These are phyloP conservation scores for Paraurostyla sp. DNA, from an alignment of 73 alveolate genomes.

Conservation along the genomic window DNA sequence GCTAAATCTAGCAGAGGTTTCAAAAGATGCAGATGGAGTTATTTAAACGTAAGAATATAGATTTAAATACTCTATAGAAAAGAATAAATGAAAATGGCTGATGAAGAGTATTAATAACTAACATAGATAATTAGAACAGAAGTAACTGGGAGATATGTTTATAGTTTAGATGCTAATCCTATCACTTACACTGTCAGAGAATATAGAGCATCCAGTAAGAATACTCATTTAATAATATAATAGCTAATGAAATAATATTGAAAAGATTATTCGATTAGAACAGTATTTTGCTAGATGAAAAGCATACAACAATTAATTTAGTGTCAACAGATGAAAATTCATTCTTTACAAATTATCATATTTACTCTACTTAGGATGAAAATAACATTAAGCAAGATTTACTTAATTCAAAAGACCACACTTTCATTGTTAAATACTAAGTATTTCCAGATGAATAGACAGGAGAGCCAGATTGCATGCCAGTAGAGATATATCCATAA, in stretches of 20 bases:
- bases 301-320: not conserved
- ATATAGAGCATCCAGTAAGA: conserved; percentile 30
- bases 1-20: conserved; percentile 24
- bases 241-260: conserved; percentile 45
- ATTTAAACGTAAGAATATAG: no score
- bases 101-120: conserved; percentile 33
- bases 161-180: conserved; percentile 50
- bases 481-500: conserved; percentile 69
- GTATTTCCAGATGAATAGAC: conserved; percentile 58
- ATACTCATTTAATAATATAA: not conserved
- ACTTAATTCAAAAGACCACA: conserved; percentile 29
- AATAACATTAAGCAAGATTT: not conserved
- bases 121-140: conserved; percentile 15
- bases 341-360: not conserved
- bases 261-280: conserved; percentile 63
- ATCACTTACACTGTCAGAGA: conserved; percentile 47
- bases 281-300: conserved; percentile 47
- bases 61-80: not conserved
- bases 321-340: conserved; percentile 8
- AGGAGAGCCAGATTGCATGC: conserved; percentile 76
- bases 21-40: not conserved
- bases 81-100: conserved; percentile 42
- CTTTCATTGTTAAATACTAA: conserved; percentile 65
- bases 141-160: conserved; percentile 40
- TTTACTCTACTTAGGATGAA: conserved; percentile 17